Evolutionary conservation across 2,329 filamentous ascomycete species (phyloP), one percentile per base, ranked within the genome.

Genomic region (Apiospora kogelbergensis): DNA sequence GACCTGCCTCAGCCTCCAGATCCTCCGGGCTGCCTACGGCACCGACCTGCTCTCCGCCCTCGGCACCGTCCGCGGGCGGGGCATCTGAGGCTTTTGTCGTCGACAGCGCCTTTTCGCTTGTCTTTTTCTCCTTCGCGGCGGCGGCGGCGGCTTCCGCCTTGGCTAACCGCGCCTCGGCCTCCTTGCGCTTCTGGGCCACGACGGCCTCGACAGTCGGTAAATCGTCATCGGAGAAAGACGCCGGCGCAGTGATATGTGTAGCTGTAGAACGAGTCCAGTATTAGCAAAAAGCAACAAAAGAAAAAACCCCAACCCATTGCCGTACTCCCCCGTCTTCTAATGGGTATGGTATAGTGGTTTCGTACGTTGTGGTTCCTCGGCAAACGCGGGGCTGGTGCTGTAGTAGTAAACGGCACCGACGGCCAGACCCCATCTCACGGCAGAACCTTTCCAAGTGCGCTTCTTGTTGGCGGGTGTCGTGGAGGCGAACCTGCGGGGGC

Each of bases 341-440:
- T 44, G 30, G 67, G 69, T 5, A 40, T 45, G 26, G 57, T 70
- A 37, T n/a, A n/a, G n/a, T n/a, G 40, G 40, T 72, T 73, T 81
- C 91, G 74, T 87, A 97, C 94, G 87, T 74, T 87, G 81, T 44
- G 90, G 88, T 80, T 97, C 91, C 76, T 98, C 93, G 20, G 94
- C 93, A 80, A 98, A 98, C 26, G 94, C 85, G 67, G 90, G 88
- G 76, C 91, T 95, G 9, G 94, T 98, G 84, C 94, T 97, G 81
- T 98, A 99, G 81, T 93, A 98, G 83, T 98, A 99, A 65, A 98
- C 83, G 63, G 91, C 90, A 24, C 87, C 93, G 70, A 84, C 86
- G 0, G 93, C 95, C 68, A 96, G 78, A 73, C 90, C 93, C 88
- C 94, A 91, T 83, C 95, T 88, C 75, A 88, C 79, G 4, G 86